Base-by-base conservation (phyloP, 805 yeast species). In the Wickerhamiella alocasiicola region DNA sequence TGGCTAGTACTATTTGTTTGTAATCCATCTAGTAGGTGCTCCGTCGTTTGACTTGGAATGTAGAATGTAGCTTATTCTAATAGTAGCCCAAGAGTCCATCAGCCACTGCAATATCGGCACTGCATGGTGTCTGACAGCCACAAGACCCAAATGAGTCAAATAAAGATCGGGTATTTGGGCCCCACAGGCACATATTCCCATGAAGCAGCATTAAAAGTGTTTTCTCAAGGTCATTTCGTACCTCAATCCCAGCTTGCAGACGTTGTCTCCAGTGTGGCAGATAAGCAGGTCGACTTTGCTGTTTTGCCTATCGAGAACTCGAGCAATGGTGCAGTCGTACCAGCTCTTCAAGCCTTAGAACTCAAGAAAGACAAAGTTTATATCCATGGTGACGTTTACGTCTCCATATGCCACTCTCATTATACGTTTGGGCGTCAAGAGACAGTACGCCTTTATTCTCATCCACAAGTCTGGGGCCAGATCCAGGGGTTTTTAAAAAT, bases 401-500 rank as follows among this genome's bases (percentile, higher is more conserved):
- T 88, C 1, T 58, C 79, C 1, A 82, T 88, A 44, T 78, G 76
- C 44, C 97, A 91, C 62, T 78, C 79, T 56, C 64, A 88, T 28
- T 63, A 77, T 45, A 60, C 77, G 4, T 63, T 57, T 47, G 67
- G 34, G 6, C 30, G 45, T 30, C 24, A 65, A 25, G 56, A 66
- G 11, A 69, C 85, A 39, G 59, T 55, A 12, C 71, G 67, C 24
- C 70, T 88, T 15, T 82, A 81, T 61, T 81, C 95, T 3, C 98
- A 88, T 60, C 96, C 98, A 2, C 98, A 88, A 58, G 98, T 87
- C 0, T 88, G 98, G 98, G 93, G 95, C 7, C 98, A 88, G 56
- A 78, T 82, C 37, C 63, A 69, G 2, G 56, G 63, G 17, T 91
- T 81, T 63, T 13, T 28, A 11, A 55, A 81, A 31, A 38, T 47